phyloP scores from a whole-genome alignment of 768 basidiomycete genomes.

The Amanita inopinata region DNA sequence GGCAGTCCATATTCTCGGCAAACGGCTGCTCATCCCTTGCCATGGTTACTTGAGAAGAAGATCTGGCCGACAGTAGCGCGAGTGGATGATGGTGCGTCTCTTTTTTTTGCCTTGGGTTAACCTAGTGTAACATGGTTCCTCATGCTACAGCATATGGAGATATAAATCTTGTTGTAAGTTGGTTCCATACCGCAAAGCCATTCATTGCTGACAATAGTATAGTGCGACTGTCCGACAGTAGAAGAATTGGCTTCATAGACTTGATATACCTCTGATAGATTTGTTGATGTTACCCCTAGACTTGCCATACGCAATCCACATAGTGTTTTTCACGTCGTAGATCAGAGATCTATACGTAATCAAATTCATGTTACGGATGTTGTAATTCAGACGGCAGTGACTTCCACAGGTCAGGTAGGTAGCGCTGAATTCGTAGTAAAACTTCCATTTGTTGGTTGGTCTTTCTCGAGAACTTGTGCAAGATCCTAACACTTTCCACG shows the following conservation, averaged over 20 bases:
- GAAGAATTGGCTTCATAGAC: constrained; percentile 52
- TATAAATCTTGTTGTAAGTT: constrained; percentile 75
- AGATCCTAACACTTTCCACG: constrained; percentile 36
- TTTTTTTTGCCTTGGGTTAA: not conserved
- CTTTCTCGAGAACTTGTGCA: constrained; percentile 44
- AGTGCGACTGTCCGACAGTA: constrained; percentile 85
- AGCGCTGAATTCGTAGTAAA: constrained; percentile 31
- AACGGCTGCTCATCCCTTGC: constrained; percentile 82
- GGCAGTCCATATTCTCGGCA: constrained; percentile 81
- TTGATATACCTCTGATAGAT: constrained; percentile 11
- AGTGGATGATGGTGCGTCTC: constrained; percentile 78
- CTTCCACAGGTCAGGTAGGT: constrained; percentile 31
- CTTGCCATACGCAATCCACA: no score
- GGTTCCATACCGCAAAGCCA: constrained; percentile 8
- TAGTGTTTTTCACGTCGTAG: constrained; percentile 20
- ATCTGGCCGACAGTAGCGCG: constrained; percentile 95
- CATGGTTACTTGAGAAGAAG: constrained; percentile 78
- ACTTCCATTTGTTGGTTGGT: constrained; percentile 34
- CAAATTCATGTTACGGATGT: constrained; percentile 12
- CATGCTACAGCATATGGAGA: constrained; percentile 85
- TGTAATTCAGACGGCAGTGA: constrained; percentile 18
- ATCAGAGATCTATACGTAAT: constrained; percentile 10
- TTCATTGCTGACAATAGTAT: constrained; percentile 9
- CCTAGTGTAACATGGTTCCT: constrained; percentile 6
- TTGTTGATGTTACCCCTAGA: no score